Evolutionary conservation across 2,329 filamentous ascomycete species (phyloP).

Genomic region (Fusarium neocosmosporiellum): DNA sequence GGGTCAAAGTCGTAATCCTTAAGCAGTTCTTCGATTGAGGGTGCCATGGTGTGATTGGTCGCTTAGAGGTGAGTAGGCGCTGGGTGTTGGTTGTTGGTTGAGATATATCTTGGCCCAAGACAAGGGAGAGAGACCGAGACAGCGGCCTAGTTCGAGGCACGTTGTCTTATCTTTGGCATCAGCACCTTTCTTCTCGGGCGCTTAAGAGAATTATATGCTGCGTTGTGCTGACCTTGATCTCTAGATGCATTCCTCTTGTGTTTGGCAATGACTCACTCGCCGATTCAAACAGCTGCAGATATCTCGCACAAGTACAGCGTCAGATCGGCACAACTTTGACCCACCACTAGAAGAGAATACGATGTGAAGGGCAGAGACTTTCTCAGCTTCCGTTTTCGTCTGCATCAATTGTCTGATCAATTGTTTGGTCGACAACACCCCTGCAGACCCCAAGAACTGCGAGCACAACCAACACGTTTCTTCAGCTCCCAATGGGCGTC

Average conservation of each 20-base stretch:
- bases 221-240: not conserved
- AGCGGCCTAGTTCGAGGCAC: not conserved
- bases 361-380: not conserved
- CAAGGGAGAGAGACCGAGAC: constrained; percentile 1
- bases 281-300: not conserved
- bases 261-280: constrained; percentile 5
- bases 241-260: not conserved
- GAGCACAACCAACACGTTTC: constrained; percentile 41
- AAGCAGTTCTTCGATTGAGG: constrained; percentile 42
- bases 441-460: constrained; percentile 26
- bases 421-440: not conserved
- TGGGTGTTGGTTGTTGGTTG: constrained; percentile 17
- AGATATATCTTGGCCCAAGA: not conserved
- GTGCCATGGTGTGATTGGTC: constrained; percentile 28
- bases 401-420: not conserved
- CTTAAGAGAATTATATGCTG: constrained; percentile 5
- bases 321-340: constrained; percentile 5
- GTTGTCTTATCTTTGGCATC: not conserved
- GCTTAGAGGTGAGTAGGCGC: not conserved
- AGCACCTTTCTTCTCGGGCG: not conserved
- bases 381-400: not conserved
- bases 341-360: not conserved
- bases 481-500: constrained; percentile 50
- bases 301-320: not conserved
- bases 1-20: constrained; percentile 41